A percentile compares a stretch with the other conserved stretches of the same genome.
Conservation (phyloP, 768 basidiomycete species). For the Terana coerulea region DNA sequence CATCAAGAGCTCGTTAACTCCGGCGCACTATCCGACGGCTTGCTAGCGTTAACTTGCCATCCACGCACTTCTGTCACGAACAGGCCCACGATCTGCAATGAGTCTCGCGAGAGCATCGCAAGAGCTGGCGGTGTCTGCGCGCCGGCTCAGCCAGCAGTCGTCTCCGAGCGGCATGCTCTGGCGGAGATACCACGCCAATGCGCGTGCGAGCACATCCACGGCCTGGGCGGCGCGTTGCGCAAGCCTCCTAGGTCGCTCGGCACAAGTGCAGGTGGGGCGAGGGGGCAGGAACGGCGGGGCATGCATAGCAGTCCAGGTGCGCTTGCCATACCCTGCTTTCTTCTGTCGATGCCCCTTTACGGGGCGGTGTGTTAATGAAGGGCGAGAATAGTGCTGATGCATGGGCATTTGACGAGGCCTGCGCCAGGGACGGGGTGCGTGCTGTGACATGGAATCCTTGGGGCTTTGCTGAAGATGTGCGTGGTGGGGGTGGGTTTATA, state of each 20-base stretch:
- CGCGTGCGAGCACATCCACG: background rate
- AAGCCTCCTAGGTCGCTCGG: background rate
- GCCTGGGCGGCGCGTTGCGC: background rate
- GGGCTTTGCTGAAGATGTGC: conserved; percentile 5
- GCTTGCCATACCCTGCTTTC: too few species aligned
- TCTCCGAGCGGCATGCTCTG: too few species aligned
- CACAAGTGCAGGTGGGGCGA: too few species aligned
- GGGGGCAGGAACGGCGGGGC: background rate
- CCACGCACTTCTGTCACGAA: too few species aligned
- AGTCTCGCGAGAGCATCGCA: too few species aligned
- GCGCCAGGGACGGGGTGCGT: conserved; percentile 65
- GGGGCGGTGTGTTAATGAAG: background rate
- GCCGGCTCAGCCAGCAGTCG: too few species aligned
- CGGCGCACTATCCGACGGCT: too few species aligned
- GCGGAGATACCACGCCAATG: background rate
- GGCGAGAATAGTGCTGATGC: conserved; percentile 27
- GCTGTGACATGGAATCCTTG: background rate
- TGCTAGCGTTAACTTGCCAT: too few species aligned
- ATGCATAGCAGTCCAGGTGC: conserved; percentile 8
- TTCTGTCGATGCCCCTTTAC: too few species aligned
- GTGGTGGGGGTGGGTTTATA: conserved; percentile 32
- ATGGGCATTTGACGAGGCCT: conserved; percentile 59
- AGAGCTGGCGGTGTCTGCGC: too few species aligned
- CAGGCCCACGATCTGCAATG: too few species aligned
- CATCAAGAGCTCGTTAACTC: too few species aligned